phyloP scores from a whole-genome alignment of 1,284 basidiomycete genomes.

The Cryptococcus deneoformans region DNA sequence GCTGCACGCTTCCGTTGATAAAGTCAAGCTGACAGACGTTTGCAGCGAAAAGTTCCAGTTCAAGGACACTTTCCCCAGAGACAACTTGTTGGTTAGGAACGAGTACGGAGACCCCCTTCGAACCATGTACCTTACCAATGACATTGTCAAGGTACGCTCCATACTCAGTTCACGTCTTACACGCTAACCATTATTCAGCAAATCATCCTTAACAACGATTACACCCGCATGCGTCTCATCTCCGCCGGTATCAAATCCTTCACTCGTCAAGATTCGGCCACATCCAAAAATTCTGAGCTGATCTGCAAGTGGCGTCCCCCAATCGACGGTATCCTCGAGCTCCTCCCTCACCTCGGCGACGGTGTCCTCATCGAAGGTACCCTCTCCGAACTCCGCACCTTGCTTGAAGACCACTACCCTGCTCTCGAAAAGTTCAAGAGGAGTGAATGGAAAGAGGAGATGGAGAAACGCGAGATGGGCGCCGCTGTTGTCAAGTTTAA shows the following conservation, averaged over 20 bases:
- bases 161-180: not conserved
- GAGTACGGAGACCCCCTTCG: conserved; percentile 71
- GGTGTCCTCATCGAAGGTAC: conserved; percentile 62
- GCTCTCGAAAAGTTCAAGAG: conserved; percentile 66
- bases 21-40: not conserved
- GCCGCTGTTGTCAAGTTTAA: conserved; percentile 70
- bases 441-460: conserved; percentile 25
- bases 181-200: conserved; percentile 35
- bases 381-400: conserved; percentile 58
- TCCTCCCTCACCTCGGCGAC: conserved; percentile 73
- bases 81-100: conserved; percentile 83
- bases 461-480: conserved; percentile 52
- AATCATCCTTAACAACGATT: conserved; percentile 79
- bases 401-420: conserved; percentile 77
- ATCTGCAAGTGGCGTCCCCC: conserved; percentile 64
- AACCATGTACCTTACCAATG: conserved; percentile 86
- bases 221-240: conserved; percentile 78
- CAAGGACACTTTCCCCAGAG: conserved; percentile 57
- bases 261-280: conserved; percentile 55
- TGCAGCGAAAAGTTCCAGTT: conserved; percentile 70
- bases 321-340: conserved; percentile 76
- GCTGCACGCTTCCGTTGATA: not conserved
- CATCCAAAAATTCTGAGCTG: conserved; percentile 47
- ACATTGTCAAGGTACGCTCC: conserved; percentile 62
- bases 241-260: conserved; percentile 83